Evolutionary conservation across 2,329 filamentous ascomycete species (phyloP), one percentile per base, ranked within the genome.

Genomic region (Ascocoryne sarcoides): DNA sequence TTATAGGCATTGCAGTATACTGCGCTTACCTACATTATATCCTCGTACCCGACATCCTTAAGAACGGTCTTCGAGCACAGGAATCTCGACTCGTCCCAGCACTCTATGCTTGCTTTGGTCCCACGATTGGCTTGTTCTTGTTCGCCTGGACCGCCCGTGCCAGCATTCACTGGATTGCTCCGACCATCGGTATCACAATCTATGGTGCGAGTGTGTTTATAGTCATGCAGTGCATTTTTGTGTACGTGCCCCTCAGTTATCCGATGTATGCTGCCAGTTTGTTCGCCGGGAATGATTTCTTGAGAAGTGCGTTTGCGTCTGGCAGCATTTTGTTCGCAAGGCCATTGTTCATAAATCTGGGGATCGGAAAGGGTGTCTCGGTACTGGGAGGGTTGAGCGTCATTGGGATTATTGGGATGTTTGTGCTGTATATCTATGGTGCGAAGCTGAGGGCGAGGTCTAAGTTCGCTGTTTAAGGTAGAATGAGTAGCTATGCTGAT

Each of bases 281-380:
- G 16, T 78, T 80, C 52, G 75, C 75, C 1, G 73, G 66, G 4
- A 80, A 78, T 52, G 75, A 78, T 60, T 73, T 77, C 55, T 69
- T 72, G 58, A 66, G 74, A 30, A 69, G 66, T 20, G 69, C 73
- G 2, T 60, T 82, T 3, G 79, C 77, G 21, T 76, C 71, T 41
- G 76, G 69, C 0, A 71, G 71, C 15, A 69, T 82, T 33, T 60
- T 80, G 15, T 80, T 79, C 50, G 69, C 71, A 0, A 65, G 70
- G 32, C 76, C 77, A 4, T 62, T 82, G 40, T 82, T 72, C 43
- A 58, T 61, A 14, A 74, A 76, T 50, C 52, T 82, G 4, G 76
- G 76, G 10, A 70, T 82, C n/a, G 74, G 66, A 3, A 65, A 61
- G 36, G 79, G 77, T 4, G 67, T 70, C 1, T 73, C 65, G 45